A percentile compares a stretch with the other conserved stretches of the same genome.
phyloP scores from a whole-genome alignment of 768 basidiomycete species.

The Lepiota brunneoincarnata region DNA sequence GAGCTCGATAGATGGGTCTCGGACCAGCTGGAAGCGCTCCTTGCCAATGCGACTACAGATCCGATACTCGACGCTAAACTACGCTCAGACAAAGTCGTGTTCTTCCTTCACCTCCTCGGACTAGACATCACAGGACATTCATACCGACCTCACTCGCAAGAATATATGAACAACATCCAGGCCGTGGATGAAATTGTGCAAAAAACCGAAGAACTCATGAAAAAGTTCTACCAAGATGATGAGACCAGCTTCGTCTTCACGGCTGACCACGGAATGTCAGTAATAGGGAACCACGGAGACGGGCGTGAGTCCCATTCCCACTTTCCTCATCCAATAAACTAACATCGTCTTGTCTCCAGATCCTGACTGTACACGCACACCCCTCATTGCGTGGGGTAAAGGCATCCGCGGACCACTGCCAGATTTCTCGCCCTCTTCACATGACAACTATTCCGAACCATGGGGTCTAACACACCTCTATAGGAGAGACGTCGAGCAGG shows the following conservation, averaged over 20 bases:
- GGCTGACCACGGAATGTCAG: conserved; percentile 90
- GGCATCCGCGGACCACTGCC: conserved; percentile 71
- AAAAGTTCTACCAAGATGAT: conserved; percentile 62
- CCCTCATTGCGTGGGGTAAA: conserved; percentile 79
- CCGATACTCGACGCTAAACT: conserved; percentile 47
- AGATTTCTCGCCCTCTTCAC: conserved; percentile 54
- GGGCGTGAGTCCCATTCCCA: conserved; percentile 49
- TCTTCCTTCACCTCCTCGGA: conserved; percentile 83
- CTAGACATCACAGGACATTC: conserved; percentile 87
- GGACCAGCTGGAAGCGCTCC: conserved; percentile 58
- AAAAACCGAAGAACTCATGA: conserved; percentile 59
- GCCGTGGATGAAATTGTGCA: conserved; percentile 75
- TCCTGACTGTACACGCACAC: conserved; percentile 86
- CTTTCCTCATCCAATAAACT: background rate
- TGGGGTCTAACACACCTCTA: conserved; percentile 61
- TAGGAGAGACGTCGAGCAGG: conserved; percentile 79
- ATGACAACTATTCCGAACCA: conserved; percentile 65
- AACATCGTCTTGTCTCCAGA: conserved; percentile 38
- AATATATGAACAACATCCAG: conserved; percentile 84
- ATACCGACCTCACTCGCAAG: conserved; percentile 82
- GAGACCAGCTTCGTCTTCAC: conserved; percentile 80
- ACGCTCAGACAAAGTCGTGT: conserved; percentile 58
- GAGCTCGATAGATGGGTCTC: conserved; percentile 77
- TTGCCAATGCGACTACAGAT: conserved; percentile 63
- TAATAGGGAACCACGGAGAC: conserved; percentile 86